Conservation (phyloP, 2,329 filamentous ascomycete genomes). For the Dactylella cylindrospora region DNA sequence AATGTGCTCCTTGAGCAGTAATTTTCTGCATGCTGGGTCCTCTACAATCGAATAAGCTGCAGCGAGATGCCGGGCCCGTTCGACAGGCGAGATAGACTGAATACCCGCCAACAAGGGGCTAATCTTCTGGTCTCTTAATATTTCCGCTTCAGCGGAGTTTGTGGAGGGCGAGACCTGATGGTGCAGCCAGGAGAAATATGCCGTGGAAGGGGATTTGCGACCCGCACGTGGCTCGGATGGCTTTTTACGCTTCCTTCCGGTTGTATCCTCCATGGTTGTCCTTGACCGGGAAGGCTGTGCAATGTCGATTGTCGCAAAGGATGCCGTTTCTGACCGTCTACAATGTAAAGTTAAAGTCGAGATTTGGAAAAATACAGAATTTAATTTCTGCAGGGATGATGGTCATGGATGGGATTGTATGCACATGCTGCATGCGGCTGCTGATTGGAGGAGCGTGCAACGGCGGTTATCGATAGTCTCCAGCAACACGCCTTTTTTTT, state of each 20-base stretch:
- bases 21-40: slow-evolving; percentile 64
- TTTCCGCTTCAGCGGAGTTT: slow-evolving; percentile 31
- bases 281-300: not conserved
- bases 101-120: slow-evolving; percentile 65
- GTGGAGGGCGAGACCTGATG: slow-evolving; percentile 3
- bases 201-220: slow-evolving; percentile 18
- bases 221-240: slow-evolving; percentile 24
- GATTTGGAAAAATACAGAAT: slow-evolving; percentile 5
- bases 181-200: slow-evolving; percentile 20
- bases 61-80: slow-evolving; percentile 62
- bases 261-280: slow-evolving; percentile 9
- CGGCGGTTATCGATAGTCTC: slow-evolving; percentile 21
- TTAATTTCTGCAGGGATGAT: slow-evolving; percentile 44
- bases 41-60: slow-evolving; percentile 62
- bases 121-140: slow-evolving; percentile 63
- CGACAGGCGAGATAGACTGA: slow-evolving; percentile 62
- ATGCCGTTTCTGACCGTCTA: not conserved
- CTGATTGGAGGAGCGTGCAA: slow-evolving; percentile 22
- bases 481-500: slow-evolving; percentile 34
- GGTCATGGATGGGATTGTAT: too few relatives aligned
- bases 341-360: not conserved
- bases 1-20: slow-evolving; percentile 67
- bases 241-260: slow-evolving; percentile 24
- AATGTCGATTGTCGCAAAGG: not conserved
- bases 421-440: too few relatives aligned